Base-by-base conservation (phyloP, 108 stramenopile species). In the Nannochloropsis gaditana region DNA sequence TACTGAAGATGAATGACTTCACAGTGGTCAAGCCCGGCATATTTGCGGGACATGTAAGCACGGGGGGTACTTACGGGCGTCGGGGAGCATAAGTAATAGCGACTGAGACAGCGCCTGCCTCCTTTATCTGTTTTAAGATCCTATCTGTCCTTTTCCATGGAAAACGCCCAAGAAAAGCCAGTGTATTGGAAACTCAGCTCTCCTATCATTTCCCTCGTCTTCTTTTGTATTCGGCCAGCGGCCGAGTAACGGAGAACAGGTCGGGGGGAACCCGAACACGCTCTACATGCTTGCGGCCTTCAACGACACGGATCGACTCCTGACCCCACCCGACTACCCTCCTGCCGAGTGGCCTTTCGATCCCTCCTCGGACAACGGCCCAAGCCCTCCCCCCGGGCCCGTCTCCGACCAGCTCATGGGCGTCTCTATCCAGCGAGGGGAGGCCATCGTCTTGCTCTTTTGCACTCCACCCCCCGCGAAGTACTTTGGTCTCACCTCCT, bases 1-100 rank as follows among this genome's bases (percentile, higher is more conserved):
- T 15, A n/a, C 59, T 73, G n/a, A 73, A 73, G 59, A 73, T 73
- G 59, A 73, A 73, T n/a, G 59, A 73, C 59, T 73, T 73, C 59
- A n/a, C 59, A n/a, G 19, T 73, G 59, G 59, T 73, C 3, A 6
- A 73, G 59, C 15, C 59, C 19, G 59, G 59, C n/a, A 73, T 73
- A 15, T 73, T 73, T n/a, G 59, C 59, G 8, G 59, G 59, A n/a
- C 59, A 73, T 73, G 59, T 73, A 73, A 15, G 59, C n/a, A 73
- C n/a, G 31, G 31, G 31, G 31, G 31, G 31, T 31, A 31, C 31
- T 31, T 31, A 31, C 31, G 31, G 31, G 31, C 31, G 31, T 31
- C 31, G 31, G 31, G 31, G 31, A 31, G 31, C 31, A 31, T 31
- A 31, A 31, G 31, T 31, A 31, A 31, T 1, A 31, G 31, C 31